Percentiles rank a stretch among this genome's conserved stretches.
These are phyloP conservation scores for Vigna hirtella DNA, from an alignment of 306 rosid genomes.

Conservation along the genomic window DNA sequence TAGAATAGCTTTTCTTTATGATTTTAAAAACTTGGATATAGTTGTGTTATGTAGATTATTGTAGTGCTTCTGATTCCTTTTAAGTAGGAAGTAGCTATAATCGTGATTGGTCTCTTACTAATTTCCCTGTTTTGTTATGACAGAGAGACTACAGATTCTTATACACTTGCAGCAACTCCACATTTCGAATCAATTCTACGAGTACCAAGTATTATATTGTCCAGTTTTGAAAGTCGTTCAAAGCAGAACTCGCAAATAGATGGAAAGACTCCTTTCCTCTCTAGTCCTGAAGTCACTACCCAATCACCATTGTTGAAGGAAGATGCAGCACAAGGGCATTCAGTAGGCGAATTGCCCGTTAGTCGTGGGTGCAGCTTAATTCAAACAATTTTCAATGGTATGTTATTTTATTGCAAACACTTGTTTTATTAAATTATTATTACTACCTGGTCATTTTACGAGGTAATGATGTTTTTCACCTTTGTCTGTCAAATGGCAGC, in stretches of 20 bases:
- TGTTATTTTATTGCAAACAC: slow-evolving; percentile 12
- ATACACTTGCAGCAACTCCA: slow-evolving; percentile 76
- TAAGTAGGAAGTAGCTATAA: no score
- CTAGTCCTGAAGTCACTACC: slow-evolving; percentile 45
- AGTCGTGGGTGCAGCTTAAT: slow-evolving; percentile 75
- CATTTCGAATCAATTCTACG: slow-evolving; percentile 53
- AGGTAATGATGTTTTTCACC: neutral
- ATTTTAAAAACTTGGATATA: neutral
- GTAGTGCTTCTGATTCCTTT: neutral
- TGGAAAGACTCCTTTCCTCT: slow-evolving; percentile 63
- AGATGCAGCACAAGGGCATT: slow-evolving; percentile 48
- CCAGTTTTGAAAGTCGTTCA: slow-evolving; percentile 58
- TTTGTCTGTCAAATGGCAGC: slow-evolving; percentile 48
- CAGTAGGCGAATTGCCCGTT: slow-evolving; percentile 68
- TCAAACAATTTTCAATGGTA: slow-evolving; percentile 89
- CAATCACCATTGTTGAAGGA: slow-evolving; percentile 53
- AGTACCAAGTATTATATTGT: slow-evolving; percentile 56
- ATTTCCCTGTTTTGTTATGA: neutral
- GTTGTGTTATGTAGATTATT: slow-evolving; percentile 11
- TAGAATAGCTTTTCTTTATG: neutral
- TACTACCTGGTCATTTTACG: neutral
- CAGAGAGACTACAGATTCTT: slow-evolving; percentile 91
- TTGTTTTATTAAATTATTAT: neutral
- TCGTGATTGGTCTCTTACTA: neutral
- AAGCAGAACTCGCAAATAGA: slow-evolving; percentile 60